A percentile compares a stretch with the other conserved stretches of the same genome.
Conservation (phyloP, 2,329 filamentous ascomycete genomes). For the Xylaria sp. region DNA sequence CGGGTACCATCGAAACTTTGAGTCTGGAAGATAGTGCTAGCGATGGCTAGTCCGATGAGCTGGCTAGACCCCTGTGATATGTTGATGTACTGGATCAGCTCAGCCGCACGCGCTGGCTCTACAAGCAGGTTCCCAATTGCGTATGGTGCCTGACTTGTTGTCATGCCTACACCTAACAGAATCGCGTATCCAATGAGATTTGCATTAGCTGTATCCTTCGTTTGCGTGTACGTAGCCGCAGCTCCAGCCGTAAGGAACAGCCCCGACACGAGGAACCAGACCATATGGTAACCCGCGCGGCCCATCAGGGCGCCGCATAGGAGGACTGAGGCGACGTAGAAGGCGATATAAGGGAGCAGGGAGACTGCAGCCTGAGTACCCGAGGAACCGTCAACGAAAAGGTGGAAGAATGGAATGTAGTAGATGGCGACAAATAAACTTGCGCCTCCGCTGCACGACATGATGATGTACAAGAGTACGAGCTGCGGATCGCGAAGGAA, state of each 20-base stretch:
- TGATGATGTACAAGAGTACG: slow-evolving; percentile 53
- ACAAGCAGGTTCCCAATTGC: slow-evolving; percentile 29
- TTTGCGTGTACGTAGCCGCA: slow-evolving; percentile 38
- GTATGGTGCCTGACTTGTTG: slow-evolving; percentile 33
- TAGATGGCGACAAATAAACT: slow-evolving; percentile 50
- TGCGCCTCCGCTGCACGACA: slow-evolving; percentile 51
- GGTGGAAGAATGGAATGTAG: slow-evolving; percentile 64
- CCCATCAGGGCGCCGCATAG: slow-evolving; percentile 49
- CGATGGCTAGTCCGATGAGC: slow-evolving; percentile 36
- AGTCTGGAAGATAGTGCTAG: slow-evolving; percentile 38
- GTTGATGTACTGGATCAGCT: slow-evolving; percentile 40
- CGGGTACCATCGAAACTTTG: slow-evolving; percentile 7
- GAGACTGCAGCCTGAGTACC: slow-evolving; percentile 54
- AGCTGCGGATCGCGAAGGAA: slow-evolving; percentile 53
- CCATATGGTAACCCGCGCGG: slow-evolving; percentile 51
- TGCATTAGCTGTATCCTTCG: slow-evolving; percentile 30
- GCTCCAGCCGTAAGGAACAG: slow-evolving; percentile 48
- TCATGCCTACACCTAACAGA: slow-evolving; percentile 35
- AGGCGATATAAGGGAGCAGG: slow-evolving; percentile 55
- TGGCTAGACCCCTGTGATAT: slow-evolving; percentile 34
- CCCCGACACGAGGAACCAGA: slow-evolving; percentile 50
- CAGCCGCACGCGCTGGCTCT: slow-evolving; percentile 13
- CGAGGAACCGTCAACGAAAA: slow-evolving; percentile 57
- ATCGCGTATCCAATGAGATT: slow-evolving; percentile 38
- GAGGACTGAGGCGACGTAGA: slow-evolving; percentile 49